Base-by-base conservation (phyloP, 2,329 filamentous ascomycete species). In the Colletotrichum filicis region DNA sequence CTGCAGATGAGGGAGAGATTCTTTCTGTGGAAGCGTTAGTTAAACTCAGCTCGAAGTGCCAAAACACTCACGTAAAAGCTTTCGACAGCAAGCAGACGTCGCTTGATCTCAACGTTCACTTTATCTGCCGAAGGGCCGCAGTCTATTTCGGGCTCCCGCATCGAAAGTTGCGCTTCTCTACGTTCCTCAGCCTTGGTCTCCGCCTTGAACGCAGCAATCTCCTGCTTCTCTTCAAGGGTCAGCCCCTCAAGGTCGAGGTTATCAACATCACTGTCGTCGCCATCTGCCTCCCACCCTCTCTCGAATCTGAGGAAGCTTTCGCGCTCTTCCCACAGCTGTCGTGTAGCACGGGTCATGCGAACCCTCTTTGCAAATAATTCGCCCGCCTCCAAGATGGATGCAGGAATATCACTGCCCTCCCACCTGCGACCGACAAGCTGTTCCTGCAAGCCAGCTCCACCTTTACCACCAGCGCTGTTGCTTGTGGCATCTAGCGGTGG, bases 301-400 rank as follows among this genome's bases (percentile, higher is more conserved):
- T 98, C 96, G 76, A 94, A 97, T 79, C 94, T 96, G 84, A 98
- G 92, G 76, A 97, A 99, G 32, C 91, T 91, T 78, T 98, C 95
- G 60, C 97, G 91, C 80, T 97, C 95, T 76, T 97, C 93, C 96
- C 97, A 99, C 16, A 99, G 86, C 83, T 99, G 97, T 68, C 94
- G 91, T 83, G 97, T 96, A 5, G 94, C 94, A 74, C 97, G 89
- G 0, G 95, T 97, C 89, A 97, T 97, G 76, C 96, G 91, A 81
- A 98, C 97, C 64, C 97, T 90, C 71, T 91, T 93, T 0, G 95
- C 94, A 82, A 99, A 99, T 1, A 99, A 86, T 79, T 97, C 93
- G 8, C 97, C 97, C 7, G 97, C 97, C 82, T 99, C 97, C 19
- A 98, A 89, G 72, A 99, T 98, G 1, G 96, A 98, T 8, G 94